These are phyloP conservation scores for Penicillium mononematosum DNA, from an alignment of 495 filamentous ascomycete species.

Conservation along the genomic window DNA sequence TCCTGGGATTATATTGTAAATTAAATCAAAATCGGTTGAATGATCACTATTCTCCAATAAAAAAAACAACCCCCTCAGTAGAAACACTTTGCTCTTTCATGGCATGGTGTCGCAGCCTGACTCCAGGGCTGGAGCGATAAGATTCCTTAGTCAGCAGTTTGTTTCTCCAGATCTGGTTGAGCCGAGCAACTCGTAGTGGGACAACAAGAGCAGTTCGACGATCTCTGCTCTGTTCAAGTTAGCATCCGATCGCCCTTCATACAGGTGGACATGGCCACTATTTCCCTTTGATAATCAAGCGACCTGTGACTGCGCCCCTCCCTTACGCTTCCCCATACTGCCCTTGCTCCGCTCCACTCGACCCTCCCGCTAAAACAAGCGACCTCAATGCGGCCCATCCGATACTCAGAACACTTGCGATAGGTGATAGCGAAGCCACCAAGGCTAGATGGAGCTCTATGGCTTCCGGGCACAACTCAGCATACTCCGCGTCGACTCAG, in stretches of 20 bases:
- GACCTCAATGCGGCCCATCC: slow-evolving; percentile 39
- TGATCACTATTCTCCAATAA: not conserved
- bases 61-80: not conserved
- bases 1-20: not conserved
- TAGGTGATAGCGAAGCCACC: slow-evolving; percentile 41
- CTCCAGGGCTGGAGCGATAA: slow-evolving; percentile 1
- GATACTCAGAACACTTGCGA: slow-evolving; percentile 30
- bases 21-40: not conserved
- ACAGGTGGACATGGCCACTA: slow-evolving; percentile 20
- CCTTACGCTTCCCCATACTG: slow-evolving; percentile 28
- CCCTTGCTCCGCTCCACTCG: slow-evolving; percentile 28
- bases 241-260: slow-evolving; percentile 3
- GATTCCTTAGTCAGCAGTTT: slow-evolving; percentile 29
- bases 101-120: not conserved
- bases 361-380: slow-evolving; percentile 18
- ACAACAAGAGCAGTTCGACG: slow-evolving; percentile 17
- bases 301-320: slow-evolving; percentile 30
- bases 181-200: slow-evolving; percentile 20
- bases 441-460: slow-evolving; percentile 50
- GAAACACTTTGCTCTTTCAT: not conserved
- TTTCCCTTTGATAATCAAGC: slow-evolving; percentile 20
- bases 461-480: slow-evolving; percentile 51
- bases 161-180: slow-evolving; percentile 24
- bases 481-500: slow-evolving; percentile 66
- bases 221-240: slow-evolving; percentile 14